phyloP scores from a whole-genome alignment of 2,329 filamentous ascomycete species.

The Cladophialophora bantiana region DNA sequence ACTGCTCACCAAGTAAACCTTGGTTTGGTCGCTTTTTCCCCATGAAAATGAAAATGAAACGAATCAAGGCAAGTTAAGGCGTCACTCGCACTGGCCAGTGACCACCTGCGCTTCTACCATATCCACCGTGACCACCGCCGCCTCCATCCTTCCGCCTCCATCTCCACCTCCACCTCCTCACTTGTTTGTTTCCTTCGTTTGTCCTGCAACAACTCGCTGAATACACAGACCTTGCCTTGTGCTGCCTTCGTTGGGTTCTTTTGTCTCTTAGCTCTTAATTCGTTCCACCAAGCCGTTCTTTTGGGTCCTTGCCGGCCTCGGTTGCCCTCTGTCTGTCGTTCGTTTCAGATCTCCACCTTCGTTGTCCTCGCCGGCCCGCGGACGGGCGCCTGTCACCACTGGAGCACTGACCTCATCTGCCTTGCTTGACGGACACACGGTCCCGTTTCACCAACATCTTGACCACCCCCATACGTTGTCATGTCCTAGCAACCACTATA shows the following conservation, averaged over 20 bases:
- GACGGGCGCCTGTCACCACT: slow-evolving; percentile 6
- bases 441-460: neutral
- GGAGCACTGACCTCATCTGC: slow-evolving; percentile 5
- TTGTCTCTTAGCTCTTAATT: neutral
- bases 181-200: neutral
- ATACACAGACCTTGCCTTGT: slow-evolving; percentile 1
- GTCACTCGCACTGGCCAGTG: slow-evolving; percentile 4
- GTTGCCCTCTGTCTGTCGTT: neutral
- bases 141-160: neutral
- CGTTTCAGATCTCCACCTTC: slow-evolving; percentile 1
- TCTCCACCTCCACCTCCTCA: slow-evolving; percentile 8
- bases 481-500: neutral
- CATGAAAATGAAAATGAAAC: slow-evolving; percentile 3
- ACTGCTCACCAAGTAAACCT: neutral
- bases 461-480: neutral
- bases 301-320: neutral
- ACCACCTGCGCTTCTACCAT: neutral
- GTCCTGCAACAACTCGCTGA: neutral
- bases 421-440: neutral
- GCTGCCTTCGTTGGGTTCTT: neutral
- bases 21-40: slow-evolving; percentile 7
- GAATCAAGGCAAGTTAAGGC: neutral
- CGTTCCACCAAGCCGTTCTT: neutral
- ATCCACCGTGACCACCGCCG: neutral
- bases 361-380: neutral